Conservation (phyloP, 768 basidiomycete genomes). For the Leccinum variicolor region DNA sequence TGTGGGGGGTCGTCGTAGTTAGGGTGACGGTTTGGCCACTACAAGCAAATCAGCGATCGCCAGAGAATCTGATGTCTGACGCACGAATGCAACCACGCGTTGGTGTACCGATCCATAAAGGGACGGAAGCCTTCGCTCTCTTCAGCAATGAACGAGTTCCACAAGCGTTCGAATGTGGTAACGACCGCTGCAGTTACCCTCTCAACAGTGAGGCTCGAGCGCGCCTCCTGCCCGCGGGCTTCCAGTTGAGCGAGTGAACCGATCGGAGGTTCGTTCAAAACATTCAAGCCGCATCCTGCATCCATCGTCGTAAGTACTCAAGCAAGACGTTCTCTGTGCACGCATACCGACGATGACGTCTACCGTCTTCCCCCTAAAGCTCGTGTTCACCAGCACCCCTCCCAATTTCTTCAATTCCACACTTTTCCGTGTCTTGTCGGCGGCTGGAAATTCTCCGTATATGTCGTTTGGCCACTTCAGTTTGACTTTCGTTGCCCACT, state of each 20-base stretch:
- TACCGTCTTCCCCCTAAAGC: slow-evolving; percentile 66
- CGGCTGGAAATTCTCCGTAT: slow-evolving; percentile 61
- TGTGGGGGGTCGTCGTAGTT: slow-evolving; percentile 69
- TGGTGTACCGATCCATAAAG: slow-evolving; percentile 77
- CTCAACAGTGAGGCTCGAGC: slow-evolving; percentile 59
- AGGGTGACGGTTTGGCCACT: slow-evolving; percentile 84
- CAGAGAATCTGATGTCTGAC: slow-evolving; percentile 31
- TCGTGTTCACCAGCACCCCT: slow-evolving; percentile 88
- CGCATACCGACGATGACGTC: slow-evolving; percentile 78
- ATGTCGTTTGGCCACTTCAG: slow-evolving; percentile 99
- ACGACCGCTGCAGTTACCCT: slow-evolving; percentile 71
- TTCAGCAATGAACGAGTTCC: slow-evolving; percentile 59
- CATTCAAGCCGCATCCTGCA: slow-evolving; percentile 86
- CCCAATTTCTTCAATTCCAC: slow-evolving; percentile 76
- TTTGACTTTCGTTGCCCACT: slow-evolving; percentile 54
- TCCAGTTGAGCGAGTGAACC: slow-evolving; percentile 75
- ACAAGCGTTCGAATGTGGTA: slow-evolving; percentile 73
- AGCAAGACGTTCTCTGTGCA: background rate
- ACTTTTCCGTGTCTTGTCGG: slow-evolving; percentile 22
- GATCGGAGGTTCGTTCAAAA: slow-evolving; percentile 78
- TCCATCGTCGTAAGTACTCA: background rate
- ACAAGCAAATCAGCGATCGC: slow-evolving; percentile 1
- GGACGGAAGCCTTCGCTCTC: slow-evolving; percentile 67
- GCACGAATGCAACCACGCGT: slow-evolving; percentile 89
- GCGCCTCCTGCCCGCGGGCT: slow-evolving; percentile 14